Evolutionary conservation across 495 filamentous ascomycete genomes (phyloP).

Genomic region (Hyaloscypha bicolor): DNA sequence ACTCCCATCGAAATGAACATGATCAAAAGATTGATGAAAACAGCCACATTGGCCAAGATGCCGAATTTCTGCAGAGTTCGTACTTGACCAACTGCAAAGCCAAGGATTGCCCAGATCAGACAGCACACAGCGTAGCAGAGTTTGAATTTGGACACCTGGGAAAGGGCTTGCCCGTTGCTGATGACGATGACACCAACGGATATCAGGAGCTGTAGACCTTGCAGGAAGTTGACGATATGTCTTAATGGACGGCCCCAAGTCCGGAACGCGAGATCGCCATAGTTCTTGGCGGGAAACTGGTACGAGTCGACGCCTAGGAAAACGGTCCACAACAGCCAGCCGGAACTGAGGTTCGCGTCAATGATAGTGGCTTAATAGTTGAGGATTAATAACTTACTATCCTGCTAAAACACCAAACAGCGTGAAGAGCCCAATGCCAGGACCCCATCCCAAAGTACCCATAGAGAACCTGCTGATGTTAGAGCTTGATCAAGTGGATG

Average conservation of each 20-base stretch:
- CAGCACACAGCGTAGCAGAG: conserved; percentile 55
- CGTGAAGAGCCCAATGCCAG: conserved; percentile 45
- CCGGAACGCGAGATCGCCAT: conserved; percentile 60
- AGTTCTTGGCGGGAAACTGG: conserved; percentile 55
- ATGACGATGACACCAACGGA: conserved; percentile 56
- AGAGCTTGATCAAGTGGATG: background rate
- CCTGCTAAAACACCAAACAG: conserved; percentile 47
- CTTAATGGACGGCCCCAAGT: conserved; percentile 50
- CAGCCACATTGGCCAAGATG: conserved; percentile 55
- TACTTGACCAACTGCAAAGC: conserved; percentile 48
- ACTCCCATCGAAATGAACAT: conserved; percentile 55
- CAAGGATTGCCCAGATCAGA: conserved; percentile 28
- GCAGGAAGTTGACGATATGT: conserved; percentile 52
- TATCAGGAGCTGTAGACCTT: conserved; percentile 52
- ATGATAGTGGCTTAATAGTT: background rate
- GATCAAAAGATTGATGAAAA: conserved; percentile 56
- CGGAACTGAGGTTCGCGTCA: conserved; percentile 36
- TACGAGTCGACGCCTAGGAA: conserved; percentile 48
- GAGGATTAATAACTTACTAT: conserved; percentile 3
- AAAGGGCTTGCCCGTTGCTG: conserved; percentile 54
- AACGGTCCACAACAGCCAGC: conserved; percentile 19
- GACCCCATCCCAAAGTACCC: conserved; percentile 55
- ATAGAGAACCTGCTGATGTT: conserved; percentile 31
- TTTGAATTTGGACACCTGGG: conserved; percentile 52
- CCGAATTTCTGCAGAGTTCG: conserved; percentile 55